Conservation (phyloP, 1,139 yeast genomes). For the Kluyveromyces sp. region DNA sequence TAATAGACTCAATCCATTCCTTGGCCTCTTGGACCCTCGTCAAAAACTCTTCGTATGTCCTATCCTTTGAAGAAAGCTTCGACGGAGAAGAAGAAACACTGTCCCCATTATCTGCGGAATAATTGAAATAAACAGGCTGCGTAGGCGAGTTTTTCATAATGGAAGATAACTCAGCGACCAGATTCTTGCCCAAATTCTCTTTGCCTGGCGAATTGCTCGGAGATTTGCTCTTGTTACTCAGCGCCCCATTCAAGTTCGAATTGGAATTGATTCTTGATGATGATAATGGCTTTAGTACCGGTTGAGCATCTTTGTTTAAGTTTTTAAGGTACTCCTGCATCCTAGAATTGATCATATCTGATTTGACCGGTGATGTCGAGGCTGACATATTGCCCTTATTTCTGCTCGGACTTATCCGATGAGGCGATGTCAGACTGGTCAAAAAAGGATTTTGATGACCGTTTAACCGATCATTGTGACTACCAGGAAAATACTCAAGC, state of each 20-base stretch:
- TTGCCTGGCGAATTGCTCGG: conserved; percentile 6
- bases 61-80: conserved; percentile 18
- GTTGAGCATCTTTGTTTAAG: conserved; percentile 13
- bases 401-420: too few species aligned
- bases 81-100: conserved; percentile 6
- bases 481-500: too few species aligned
- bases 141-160: conserved; percentile 1
- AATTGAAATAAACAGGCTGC: neutral
- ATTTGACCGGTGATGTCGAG: conserved; percentile 8
- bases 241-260: conserved; percentile 7
- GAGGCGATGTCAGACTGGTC: too few species aligned
- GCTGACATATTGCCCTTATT: neutral
- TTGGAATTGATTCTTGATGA: conserved; percentile 21
- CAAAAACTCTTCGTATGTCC: conserved; percentile 69
- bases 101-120: conserved; percentile 8
- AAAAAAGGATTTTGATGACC: too few species aligned
- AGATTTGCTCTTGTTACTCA: neutral
- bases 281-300: conserved; percentile 17
- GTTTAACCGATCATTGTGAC: too few species aligned
- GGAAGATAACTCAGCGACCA: conserved; percentile 4
- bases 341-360: conserved; percentile 6
- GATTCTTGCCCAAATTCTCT: conserved; percentile 6
- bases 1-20: conserved; percentile 58
- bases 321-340: conserved; percentile 27
- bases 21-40: conserved; percentile 87